Base-by-base conservation (phyloP, 306 rosid species). In the Prosopis cineraria region DNA sequence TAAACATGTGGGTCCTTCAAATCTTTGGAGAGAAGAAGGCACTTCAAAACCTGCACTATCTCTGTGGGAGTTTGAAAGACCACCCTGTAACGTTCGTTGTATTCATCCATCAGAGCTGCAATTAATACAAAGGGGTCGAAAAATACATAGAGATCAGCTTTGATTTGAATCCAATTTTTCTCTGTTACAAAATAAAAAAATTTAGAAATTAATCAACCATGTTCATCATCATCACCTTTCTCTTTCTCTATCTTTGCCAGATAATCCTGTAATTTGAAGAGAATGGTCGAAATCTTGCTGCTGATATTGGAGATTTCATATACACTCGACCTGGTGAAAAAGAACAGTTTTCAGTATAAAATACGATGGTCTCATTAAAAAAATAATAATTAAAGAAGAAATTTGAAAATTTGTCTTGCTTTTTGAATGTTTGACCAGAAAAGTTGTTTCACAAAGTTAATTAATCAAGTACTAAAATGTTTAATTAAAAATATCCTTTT, bases 31-130 rank as follows among this genome's bases (percentile, higher is more conserved):
- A 56, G 82, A 59, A 85, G 73, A 29, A 85, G 22, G 62, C 69
- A 70, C 67, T 82, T 85, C 31, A 85, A 29, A 76, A 85, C 84
- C 36, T 82, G 86, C 2, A 85, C 86, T 62, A 85, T 85, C 79
- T 85, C 84, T 1, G 81, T 82, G 1, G 89, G 86, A 41, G 86
- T 85, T 76, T 82, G 86, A 43, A 85, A 13, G 0, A 12, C 75
- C 39, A 82, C 68, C 77, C 66, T 85, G 48, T 56, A 41, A 31
- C 84, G 86, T 20, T 37, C 62, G 76, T 68, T 19, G 50, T 82
- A 79, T 50, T 85, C 88, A 58, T 85, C 82, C 2, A 75, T 62
- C 10, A 75, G 77, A 17, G 31, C 87, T 84, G 80, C 73, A 52
- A 5, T 37, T n/a, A n/a, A n/a, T n/a, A n/a, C n/a, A n/a, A n/a